These are phyloP conservation scores for Ensete ventricosum DNA, from an alignment of 176 grass and related monocot species.

Conservation along the genomic window DNA sequence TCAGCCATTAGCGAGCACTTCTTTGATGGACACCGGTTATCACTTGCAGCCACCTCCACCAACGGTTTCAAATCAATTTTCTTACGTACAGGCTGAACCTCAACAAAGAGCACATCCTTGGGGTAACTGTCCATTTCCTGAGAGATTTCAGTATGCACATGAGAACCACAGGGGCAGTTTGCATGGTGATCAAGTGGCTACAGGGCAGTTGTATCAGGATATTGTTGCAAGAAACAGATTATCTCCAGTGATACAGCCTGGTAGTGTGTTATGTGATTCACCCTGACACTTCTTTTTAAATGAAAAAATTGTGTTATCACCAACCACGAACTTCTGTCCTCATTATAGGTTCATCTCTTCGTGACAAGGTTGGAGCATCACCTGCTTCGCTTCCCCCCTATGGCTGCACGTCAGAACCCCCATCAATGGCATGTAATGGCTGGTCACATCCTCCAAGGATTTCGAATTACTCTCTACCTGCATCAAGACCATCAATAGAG, in stretches of 20 bases:
- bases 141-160: constrained; percentile 38
- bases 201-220: constrained; percentile 55
- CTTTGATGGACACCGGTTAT: constrained; percentile 49
- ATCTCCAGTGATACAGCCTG: constrained; percentile 21
- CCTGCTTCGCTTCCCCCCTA: constrained; percentile 31
- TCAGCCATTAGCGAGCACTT: constrained; percentile 37
- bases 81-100: constrained; percentile 44
- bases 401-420: constrained; percentile 46
- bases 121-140: constrained; percentile 40
- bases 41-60: constrained; percentile 52
- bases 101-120: constrained; percentile 51
- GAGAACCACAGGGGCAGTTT: constrained; percentile 44
- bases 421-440: constrained; percentile 44
- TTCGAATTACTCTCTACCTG: constrained; percentile 39
- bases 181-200: constrained; percentile 31
- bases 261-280: constrained; percentile 4
- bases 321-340: background rate
- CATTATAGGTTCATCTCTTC: constrained; percentile 32
- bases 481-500: constrained; percentile 41
- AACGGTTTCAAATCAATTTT: constrained; percentile 50
- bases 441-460: constrained; percentile 62
- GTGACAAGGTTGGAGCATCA: constrained; percentile 39
- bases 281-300: too few species aligned
- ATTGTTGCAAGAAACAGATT: constrained; percentile 28
- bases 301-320: background rate